A percentile compares a stretch with the other conserved stretches of the same genome.
These are phyloP conservation scores for Xylaria cubensis DNA, from an alignment of 495 filamentous ascomycete species.

Conservation along the genomic window DNA sequence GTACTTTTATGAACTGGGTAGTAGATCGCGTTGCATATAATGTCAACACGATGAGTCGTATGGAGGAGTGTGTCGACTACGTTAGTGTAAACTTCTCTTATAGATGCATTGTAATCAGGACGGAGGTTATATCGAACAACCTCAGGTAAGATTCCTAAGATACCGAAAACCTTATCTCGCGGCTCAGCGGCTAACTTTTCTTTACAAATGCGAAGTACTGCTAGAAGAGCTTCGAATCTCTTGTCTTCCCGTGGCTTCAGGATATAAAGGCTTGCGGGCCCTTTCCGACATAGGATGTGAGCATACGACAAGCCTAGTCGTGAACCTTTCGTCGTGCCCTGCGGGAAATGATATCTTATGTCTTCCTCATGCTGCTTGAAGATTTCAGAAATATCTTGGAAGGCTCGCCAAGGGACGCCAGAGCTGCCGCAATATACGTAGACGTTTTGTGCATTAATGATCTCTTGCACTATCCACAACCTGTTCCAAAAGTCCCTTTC, in stretches of 20 bases:
- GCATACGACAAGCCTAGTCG: background rate
- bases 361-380: background rate
- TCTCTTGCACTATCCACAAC: constrained; percentile 45
- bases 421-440: background rate
- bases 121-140: background rate
- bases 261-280: background rate
- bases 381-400: background rate
- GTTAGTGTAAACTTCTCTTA: constrained; percentile 3
- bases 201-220: background rate
- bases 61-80: constrained; percentile 28
- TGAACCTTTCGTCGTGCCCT: background rate
- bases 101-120: background rate
- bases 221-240: background rate
- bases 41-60: constrained; percentile 52
- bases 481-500: constrained; percentile 44
- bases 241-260: background rate
- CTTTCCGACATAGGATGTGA: background rate
- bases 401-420: background rate
- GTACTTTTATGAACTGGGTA: constrained; percentile 66
- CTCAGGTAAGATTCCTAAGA: background rate
- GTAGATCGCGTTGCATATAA: constrained; percentile 67
- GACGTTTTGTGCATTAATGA: constrained; percentile 33
- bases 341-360: background rate
- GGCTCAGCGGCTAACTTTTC: background rate
- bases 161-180: background rate